These are phyloP conservation scores for Debaryomycetaceae sp. DNA, from an alignment of 1,139 yeast genomes.

Conservation along the genomic window DNA sequence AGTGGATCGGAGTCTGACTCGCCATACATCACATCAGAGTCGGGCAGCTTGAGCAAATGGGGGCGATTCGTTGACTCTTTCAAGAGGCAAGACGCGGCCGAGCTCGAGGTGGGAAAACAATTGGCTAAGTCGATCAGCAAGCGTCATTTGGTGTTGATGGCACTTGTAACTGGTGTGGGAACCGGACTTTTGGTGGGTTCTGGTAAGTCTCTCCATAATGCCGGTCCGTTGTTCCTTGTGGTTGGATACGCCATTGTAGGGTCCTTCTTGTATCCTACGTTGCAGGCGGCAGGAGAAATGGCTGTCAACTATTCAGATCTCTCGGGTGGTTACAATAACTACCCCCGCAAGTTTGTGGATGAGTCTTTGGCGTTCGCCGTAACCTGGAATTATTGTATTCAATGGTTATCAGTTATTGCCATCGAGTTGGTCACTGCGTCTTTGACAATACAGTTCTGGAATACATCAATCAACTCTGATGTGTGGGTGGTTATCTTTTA, in stretches of 20 bases:
- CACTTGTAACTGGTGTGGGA: slow-evolving; percentile 42
- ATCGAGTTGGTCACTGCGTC: slow-evolving; percentile 40
- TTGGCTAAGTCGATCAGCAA: slow-evolving; percentile 30
- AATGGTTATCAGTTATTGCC: slow-evolving; percentile 38
- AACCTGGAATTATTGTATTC: slow-evolving; percentile 42
- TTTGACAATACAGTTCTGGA: slow-evolving; percentile 31
- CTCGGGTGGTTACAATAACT: slow-evolving; percentile 38
- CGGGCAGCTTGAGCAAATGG: slow-evolving; percentile 14
- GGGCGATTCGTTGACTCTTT: slow-evolving; percentile 30
- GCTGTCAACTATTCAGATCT: slow-evolving; percentile 37
- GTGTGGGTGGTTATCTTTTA: slow-evolving; percentile 31
- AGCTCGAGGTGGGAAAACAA: slow-evolving; percentile 25
- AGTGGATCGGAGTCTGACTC: slow-evolving; percentile 13
- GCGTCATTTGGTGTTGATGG: slow-evolving; percentile 39
- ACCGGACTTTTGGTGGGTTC: slow-evolving; percentile 39
- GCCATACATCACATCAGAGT: slow-evolving; percentile 7
- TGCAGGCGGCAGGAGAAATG: slow-evolving; percentile 34
- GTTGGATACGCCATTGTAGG: slow-evolving; percentile 32
- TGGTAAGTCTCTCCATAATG: slow-evolving; percentile 28
- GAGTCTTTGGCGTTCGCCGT: slow-evolving; percentile 38
- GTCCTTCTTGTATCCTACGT: slow-evolving; percentile 28
- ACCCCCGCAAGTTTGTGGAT: slow-evolving; percentile 33
- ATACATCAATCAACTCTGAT: slow-evolving; percentile 22
- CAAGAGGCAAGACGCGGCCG: slow-evolving; percentile 18
- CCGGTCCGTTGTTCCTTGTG: slow-evolving; percentile 36